Conservation (phyloP, 192 early-diverging fungal genomes). For the Dimargaris xerosporica region DNA sequence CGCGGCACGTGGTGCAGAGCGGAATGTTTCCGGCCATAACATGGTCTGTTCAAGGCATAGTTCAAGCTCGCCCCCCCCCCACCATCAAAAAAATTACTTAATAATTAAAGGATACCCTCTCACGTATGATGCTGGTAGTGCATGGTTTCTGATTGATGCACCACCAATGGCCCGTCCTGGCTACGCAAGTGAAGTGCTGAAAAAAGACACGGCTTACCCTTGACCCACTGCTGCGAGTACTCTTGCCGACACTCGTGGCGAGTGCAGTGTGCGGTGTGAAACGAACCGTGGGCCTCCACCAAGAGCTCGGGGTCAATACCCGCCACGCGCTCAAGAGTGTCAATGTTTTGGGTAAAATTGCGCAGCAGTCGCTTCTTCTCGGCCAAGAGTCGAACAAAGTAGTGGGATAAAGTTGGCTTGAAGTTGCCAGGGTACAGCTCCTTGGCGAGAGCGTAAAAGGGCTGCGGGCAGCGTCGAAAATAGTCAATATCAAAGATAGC, state of each 20-base stretch:
- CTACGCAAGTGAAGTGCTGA: no score
- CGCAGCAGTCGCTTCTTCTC: slow-evolving; percentile 55
- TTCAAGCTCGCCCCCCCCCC: no score
- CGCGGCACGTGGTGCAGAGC: slow-evolving; percentile 42
- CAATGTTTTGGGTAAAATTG: slow-evolving; percentile 95
- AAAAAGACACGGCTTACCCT: slow-evolving; percentile 11
- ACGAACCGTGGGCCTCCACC: slow-evolving; percentile 92
- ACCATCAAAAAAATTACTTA: no score
- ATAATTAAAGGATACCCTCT: no score
- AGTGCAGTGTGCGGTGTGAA: slow-evolving; percentile 67
- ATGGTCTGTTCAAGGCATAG: slow-evolving; percentile 8
- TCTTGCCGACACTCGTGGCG: slow-evolving; percentile 21
- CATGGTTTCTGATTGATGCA: no score
- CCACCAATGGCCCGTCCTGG: no score
- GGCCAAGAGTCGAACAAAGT: slow-evolving; percentile 66
- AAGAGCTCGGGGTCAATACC: slow-evolving; percentile 52
- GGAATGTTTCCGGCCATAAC: slow-evolving; percentile 48
- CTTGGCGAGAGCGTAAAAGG: slow-evolving; percentile 78
- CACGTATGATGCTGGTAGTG: no score
- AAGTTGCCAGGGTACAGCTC: slow-evolving; percentile 78
- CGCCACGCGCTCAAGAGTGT: slow-evolving; percentile 78
- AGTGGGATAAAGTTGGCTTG: slow-evolving; percentile 68
- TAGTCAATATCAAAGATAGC: slow-evolving; percentile 92
- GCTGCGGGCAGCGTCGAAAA: slow-evolving; percentile 66
- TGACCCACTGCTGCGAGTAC: slow-evolving; percentile 25